Percentiles rank a stretch among this genome's conserved stretches.
Conservation (phyloP, 768 basidiomycete genomes). For the Tylopilus balloui region DNA sequence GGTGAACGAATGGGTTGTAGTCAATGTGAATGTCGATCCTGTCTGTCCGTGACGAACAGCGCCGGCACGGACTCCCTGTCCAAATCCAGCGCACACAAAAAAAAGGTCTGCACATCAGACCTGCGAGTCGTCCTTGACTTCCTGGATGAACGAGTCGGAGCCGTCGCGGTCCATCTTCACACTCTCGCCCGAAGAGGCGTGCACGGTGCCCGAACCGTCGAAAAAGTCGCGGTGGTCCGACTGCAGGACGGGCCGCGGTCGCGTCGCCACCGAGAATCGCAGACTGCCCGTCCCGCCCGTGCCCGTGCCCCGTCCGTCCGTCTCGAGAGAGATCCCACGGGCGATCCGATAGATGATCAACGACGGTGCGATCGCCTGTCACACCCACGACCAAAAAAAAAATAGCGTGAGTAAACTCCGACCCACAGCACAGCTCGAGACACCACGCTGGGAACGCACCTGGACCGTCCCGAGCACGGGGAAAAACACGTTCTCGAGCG, state of each 20-base stretch:
- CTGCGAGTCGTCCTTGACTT: background rate
- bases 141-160: constrained; percentile 12
- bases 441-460: too few species aligned
- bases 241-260: background rate
- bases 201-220: constrained; percentile 10
- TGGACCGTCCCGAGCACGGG: constrained; percentile 20
- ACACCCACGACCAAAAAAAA: background rate
- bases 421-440: too few species aligned
- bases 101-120: too few species aligned
- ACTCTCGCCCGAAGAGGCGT: background rate
- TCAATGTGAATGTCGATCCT: background rate
- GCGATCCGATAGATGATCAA: constrained; percentile 24
- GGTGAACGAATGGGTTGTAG: background rate
- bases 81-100: background rate
- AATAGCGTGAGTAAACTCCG: background rate
- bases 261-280: constrained; percentile 6
- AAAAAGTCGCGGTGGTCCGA: background rate
- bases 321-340: constrained; percentile 18
- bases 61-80: background rate
- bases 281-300: background rate
- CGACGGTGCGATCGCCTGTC: constrained; percentile 15
- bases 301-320: constrained; percentile 3
- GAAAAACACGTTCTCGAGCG: constrained; percentile 23
- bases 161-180: constrained; percentile 4
- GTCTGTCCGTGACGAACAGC: background rate